Evolutionary conservation across 805 yeast genomes (phyloP), one percentile per base, ranked within the genome.

Genomic region (Kodamaea kakaduensis): DNA sequence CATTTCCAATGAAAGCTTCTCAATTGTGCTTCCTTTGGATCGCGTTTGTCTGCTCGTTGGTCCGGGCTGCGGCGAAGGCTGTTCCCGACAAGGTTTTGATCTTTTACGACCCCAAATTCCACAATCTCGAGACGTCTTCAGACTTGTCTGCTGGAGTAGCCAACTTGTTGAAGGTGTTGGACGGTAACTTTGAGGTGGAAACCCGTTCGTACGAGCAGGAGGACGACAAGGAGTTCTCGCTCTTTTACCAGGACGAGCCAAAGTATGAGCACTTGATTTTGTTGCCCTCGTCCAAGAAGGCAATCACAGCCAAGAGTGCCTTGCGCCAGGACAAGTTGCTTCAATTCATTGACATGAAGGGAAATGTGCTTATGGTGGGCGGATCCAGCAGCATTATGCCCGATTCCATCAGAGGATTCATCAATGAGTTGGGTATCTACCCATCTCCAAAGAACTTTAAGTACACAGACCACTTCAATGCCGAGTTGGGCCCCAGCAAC

Each of bases 381-480:
- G 74, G 81, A 13, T 40, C 43, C 7, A 25, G 46, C 18, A 37
- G 52, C 3, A 51, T 55, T 3, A 45, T 58, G 33, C 70, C 71
- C 5, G 71, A 65, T 12, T 59, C 54, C 15, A 60, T 83, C 21
- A 76, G 86, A 41, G 63, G 73, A 3, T 81, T 83, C 49, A 71
- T 86, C 45, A 76, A 78, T 50, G 87, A 89, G 54, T 61, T 89
- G 45, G 98, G 96, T 20, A 79, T 93, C 34, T 75, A 69, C 50
- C 84, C 96, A 39, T 74, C 93, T 32, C 94, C 96, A 40, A 83
- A 77, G 52, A 81, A 77, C 33, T 78, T 75, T 55, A 57, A 65
- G 36, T 62, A 82, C 28, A 56, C 70, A 6, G 95, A 88, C 57
- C 81, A 83, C 56, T 86, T 86, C 61, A 53, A 58, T 39, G 47